phyloP scores from a whole-genome alignment of 495 filamentous ascomycete genomes.

The Penicillium diatomitis region DNA sequence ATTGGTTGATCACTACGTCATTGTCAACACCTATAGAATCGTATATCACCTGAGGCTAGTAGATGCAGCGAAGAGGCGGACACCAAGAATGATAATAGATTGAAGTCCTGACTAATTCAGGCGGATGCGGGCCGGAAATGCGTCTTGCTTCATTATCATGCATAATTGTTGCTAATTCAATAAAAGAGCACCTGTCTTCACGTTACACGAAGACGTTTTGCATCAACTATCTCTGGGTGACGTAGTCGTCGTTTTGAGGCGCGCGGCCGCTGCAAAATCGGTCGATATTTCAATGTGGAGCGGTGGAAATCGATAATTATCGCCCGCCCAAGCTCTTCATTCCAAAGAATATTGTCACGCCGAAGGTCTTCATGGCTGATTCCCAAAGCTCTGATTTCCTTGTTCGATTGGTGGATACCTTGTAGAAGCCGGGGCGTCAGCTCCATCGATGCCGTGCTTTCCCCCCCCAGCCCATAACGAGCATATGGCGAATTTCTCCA shows the following conservation, averaged over 20 bases:
- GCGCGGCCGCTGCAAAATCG: neutral
- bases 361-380: conserved; percentile 17
- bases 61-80: neutral
- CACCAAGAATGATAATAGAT: conserved; percentile 1
- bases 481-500: conserved; percentile 37
- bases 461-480: conserved; percentile 40
- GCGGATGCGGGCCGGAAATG: neutral
- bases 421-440: conserved; percentile 3
- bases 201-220: conserved; percentile 7
- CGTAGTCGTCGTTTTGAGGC: conserved; percentile 8
- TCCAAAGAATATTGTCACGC: conserved; percentile 22
- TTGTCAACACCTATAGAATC: conserved; percentile 2
- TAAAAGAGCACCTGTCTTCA: neutral
- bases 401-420: conserved; percentile 9
- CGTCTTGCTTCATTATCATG: conserved; percentile 3
- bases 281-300: conserved; percentile 9
- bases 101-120: conserved; percentile 1
- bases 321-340: conserved; percentile 17
- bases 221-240: conserved; percentile 2
- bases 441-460: conserved; percentile 10
- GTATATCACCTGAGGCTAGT: conserved; percentile 1
- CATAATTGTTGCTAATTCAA: conserved; percentile 3
- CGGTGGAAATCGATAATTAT: conserved; percentile 29
- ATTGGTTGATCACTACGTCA: neutral
- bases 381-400: conserved; percentile 11